Evolutionary conservation across 2,329 filamentous ascomycete genomes (phyloP), one percentile per base, ranked within the genome.

Genomic region (Scedosporium boydii): DNA sequence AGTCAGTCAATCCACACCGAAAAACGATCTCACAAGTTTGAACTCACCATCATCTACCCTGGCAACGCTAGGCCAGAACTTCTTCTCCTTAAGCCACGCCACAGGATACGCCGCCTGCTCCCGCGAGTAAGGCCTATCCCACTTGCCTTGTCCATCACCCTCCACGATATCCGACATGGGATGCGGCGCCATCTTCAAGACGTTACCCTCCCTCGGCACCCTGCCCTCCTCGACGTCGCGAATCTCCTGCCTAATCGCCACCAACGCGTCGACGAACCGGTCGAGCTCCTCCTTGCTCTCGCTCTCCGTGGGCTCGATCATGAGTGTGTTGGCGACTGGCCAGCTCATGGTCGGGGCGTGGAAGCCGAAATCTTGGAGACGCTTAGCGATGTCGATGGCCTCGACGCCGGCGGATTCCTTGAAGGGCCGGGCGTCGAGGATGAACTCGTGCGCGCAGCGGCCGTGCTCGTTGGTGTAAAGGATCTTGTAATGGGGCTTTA

Each of bases 271-370:
- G 65, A 92, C 90, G 80, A 97, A 97, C 23, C 93, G 88, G 75
- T 97, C 93, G 2, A 98, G 84, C 79, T 98, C 93, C 65, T 88
- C 88, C 74, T 95, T 93, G 75, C 85, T 90, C 80, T 98, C 93
- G 14, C 88, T 93, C 77, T 97, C 93, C 0, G 93, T 98, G 2
- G 93, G 93, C 79, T 98, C 93, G 67, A 98, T 96, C 93, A 98
- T 98, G 55, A 98, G 85, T 0, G 93, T 97, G 77, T 96, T 96
- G 60, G 91, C 84, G 2, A 98, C 92, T 1, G 93, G 93, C 90
- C 91, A 97, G 73, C 87, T 92, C 93, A 98, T 97, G 61, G 93
- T 98, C 0, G 93, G 93, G 1, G 93, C 90, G 75, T 98, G 93
- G 84, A 98, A 98, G 51, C 93, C 93, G 73, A 96, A 98, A 73